phyloP scores from a whole-genome alignment of 2,329 filamentous ascomycete genomes.

The Xenosphaeropsis pyriputrescens region DNA sequence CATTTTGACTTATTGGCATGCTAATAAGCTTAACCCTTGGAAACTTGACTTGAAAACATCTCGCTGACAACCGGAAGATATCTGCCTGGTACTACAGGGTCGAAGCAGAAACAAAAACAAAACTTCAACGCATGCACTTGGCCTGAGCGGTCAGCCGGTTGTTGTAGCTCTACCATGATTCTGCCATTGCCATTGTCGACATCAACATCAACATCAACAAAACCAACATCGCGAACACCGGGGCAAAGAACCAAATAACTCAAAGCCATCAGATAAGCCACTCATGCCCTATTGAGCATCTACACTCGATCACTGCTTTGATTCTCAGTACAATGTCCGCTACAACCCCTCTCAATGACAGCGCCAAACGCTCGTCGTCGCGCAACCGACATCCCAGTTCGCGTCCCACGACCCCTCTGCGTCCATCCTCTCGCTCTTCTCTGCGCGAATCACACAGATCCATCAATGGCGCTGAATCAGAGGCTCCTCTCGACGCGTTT shows the following conservation, averaged over 20 bases:
- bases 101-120: too few relatives aligned
- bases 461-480: constrained; percentile 32
- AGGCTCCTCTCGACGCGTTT: constrained; percentile 64
- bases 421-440: constrained; percentile 78
- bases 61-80: too few relatives aligned
- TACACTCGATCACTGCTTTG: too few relatives aligned
- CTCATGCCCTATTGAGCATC: too few relatives aligned
- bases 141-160: too few relatives aligned
- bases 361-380: constrained; percentile 14
- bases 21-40: too few relatives aligned
- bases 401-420: constrained; percentile 77
- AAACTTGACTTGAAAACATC: too few relatives aligned
- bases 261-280: not conserved
- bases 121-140: too few relatives aligned
- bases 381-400: constrained; percentile 18
- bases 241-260: not conserved
- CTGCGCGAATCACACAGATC: constrained; percentile 60
- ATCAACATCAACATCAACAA: constrained; percentile 1
- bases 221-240: not conserved
- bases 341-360: constrained; percentile 14
- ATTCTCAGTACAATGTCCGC: constrained; percentile 8
- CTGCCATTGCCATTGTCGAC: too few relatives aligned
- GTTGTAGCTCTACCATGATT: too few relatives aligned
- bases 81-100: too few relatives aligned
- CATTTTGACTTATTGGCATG: too few relatives aligned